Percentiles rank a stretch among this genome's conserved stretches.
Conservation (phyloP, 1,284 basidiomycete species). For the Kalmanozyma brasiliensis region DNA sequence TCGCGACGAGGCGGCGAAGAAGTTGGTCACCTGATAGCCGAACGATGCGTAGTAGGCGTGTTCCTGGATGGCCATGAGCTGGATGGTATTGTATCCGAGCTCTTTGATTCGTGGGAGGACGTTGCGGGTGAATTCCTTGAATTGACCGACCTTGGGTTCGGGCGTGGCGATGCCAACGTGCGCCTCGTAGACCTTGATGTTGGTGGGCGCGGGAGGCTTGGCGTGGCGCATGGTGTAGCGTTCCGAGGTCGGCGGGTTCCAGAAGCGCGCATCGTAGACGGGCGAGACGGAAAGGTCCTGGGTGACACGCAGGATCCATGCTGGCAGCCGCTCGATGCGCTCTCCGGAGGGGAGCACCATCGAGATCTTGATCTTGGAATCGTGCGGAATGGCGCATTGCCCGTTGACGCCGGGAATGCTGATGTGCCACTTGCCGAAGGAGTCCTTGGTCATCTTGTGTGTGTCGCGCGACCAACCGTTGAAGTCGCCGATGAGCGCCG, state of each 20-base stretch:
- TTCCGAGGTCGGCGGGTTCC: constrained; percentile 84
- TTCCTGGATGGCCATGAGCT: constrained; percentile 86
- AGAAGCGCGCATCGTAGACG: constrained; percentile 95
- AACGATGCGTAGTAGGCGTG: constrained; percentile 99
- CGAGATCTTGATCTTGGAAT: constrained; percentile 83
- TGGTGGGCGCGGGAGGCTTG: constrained; percentile 77
- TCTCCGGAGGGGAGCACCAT: constrained; percentile 78
- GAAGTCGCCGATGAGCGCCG: constrained; percentile 91
- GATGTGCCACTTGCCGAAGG: constrained; percentile 94
- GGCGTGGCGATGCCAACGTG: constrained; percentile 96
- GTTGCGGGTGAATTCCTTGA: constrained; percentile 88
- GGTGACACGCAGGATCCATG: constrained; percentile 94
- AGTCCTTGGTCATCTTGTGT: constrained; percentile 83
- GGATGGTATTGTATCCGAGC: constrained; percentile 95
- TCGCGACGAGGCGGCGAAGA: constrained; percentile 95
- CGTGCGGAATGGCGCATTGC: constrained; percentile 86
- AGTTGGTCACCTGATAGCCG: constrained; percentile 96
- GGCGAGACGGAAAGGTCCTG: constrained; percentile 91
- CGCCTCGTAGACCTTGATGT: constrained; percentile 90
- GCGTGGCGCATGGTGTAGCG: constrained; percentile 85
- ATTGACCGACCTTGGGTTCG: constrained; percentile 87
- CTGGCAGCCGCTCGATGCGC: constrained; percentile 88
- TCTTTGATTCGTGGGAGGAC: constrained; percentile 86
- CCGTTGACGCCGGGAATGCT: constrained; percentile 75
- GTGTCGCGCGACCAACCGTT: constrained; percentile 86